Base-by-base conservation (phyloP, 164 flowering plant species). In the Berberis vulgaris region DNA sequence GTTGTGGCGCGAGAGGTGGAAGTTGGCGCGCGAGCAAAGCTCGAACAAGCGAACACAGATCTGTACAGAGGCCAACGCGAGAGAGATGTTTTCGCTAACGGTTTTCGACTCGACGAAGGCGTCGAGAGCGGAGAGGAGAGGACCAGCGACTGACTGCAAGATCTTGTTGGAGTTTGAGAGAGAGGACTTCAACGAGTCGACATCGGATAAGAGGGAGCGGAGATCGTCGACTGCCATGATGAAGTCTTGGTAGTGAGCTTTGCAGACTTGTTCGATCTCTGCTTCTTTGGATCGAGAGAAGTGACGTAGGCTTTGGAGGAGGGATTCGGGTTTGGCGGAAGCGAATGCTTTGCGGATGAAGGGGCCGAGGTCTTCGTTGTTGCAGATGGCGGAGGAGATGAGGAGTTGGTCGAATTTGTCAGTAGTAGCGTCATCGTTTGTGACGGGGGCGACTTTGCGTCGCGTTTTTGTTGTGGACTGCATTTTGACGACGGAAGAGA, bases 211-310 rank as follows among this genome's bases (percentile, higher is more conserved):
- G 39, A 95, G 88, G 10, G 97, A 86, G 64, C 89, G 84, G 70
- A 95, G 93, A 65, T 95, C 97, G 57, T 95, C 99, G 49, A 95
- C 98, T 69, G 99, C 99, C 45, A 76, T 65, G 76, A 91, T 89
- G 82, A 95, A 95, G 73, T 95, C 98, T 67, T 91, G 90, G 73
- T 88, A 91, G 74, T 91, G 96, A 59, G 88, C 89, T 56, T 81
- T 86, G 72, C 98, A 95, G 38, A 91, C 91, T 10, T 88, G 95
- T 62, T 95, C 98, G 82, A 95, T 95, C 71, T 95, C 97, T 1
- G 92, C 80, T 62, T 91, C 98, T 53, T 86, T 89, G 62, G 91
- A 84, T 45, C 82, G 74, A 11, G 89, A 11, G 76, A 91, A 91
- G 76, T 78, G 78, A 49, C 87, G 85, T 69, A 95, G 95, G 69